Conservation (phyloP, 1,139 yeast species). For the Hyphopichia burtonii region DNA sequence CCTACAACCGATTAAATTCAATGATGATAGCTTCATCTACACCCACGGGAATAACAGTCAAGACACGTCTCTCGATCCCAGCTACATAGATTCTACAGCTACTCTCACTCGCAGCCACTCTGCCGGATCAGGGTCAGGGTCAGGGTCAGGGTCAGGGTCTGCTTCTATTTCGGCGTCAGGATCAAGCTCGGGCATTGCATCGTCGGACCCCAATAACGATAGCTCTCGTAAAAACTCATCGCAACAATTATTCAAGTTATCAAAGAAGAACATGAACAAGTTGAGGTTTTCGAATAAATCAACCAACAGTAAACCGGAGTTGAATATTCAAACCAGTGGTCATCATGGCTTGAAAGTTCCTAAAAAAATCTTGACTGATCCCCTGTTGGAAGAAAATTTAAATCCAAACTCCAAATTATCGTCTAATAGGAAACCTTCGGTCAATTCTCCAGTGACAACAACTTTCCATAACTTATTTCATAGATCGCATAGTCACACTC, state of each 20-base stretch:
- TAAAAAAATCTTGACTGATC: slow-evolving; percentile 21
- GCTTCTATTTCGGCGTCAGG: not conserved
- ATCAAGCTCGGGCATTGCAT: not conserved
- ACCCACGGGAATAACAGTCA: slow-evolving; percentile 2
- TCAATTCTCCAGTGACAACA: slow-evolving; percentile 36
- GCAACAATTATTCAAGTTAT: slow-evolving; percentile 6
- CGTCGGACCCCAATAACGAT: not conserved
- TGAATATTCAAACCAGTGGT: slow-evolving; percentile 29
- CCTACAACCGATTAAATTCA: slow-evolving; percentile 1
- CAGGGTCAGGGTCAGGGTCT: not conserved
- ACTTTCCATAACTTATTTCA: slow-evolving; percentile 36
- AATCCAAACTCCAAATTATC: not conserved
- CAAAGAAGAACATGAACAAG: slow-evolving; percentile 15
- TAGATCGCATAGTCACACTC: slow-evolving; percentile 22
- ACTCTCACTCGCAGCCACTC: not conserved
- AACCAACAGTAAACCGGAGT: slow-evolving; percentile 20
- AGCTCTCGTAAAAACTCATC: not conserved
- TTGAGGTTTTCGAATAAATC: slow-evolving; percentile 12
- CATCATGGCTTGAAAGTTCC: slow-evolving; percentile 28
- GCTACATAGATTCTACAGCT: not conserved
- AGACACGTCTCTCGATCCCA: not conserved
- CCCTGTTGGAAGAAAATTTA: slow-evolving; percentile 17
- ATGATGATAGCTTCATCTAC: not conserved
- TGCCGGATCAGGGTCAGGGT: not conserved
- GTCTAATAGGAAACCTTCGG: slow-evolving; percentile 22